Evolutionary conservation across 192 early-diverging fungal genomes (phyloP), one percentile per base, ranked within the genome.

Genomic region (Cladochytrium replicatum): DNA sequence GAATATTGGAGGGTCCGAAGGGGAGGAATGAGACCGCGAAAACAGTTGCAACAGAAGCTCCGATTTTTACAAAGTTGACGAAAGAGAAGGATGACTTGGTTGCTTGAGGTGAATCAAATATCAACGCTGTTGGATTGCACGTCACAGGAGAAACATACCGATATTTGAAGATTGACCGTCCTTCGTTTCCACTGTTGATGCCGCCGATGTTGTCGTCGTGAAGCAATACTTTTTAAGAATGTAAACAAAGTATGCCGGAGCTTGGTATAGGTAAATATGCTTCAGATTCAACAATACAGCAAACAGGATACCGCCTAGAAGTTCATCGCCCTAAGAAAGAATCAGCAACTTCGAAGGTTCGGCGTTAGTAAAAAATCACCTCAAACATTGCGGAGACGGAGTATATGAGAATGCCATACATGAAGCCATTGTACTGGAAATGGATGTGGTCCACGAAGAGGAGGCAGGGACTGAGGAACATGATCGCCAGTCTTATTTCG

Each of bases 381-480:
- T 84, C 72, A 43, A 76, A 69, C 4, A 85, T 77, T 44, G 85
- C 73, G 4, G 72, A 75, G 6, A 95, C 63, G 8, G 89, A 89
- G 24, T 82, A 71, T 22, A 95, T 55, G 41, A 91, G 68, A 24
- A 97, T 76, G 4, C 94, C 94, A 43, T 43, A 43, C 42, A 48
- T 45, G 53, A 88, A 77, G 8, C 88, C 94, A 62, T 98, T 98
- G 75, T 98, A 98, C 63, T 98, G 94, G 53, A 98, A 98, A 66
- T 98, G 94, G 45, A 91, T 84, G 63, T 91, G 83, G 67, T 98
- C 94, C 15, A 98, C 91, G 59, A 95, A 80, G 11, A 75, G 32
- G 15, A 77, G 27, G 15, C 74, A 64, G 3, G 74, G 74, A 41
- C 43, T 72, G 21, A 63, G 47, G 38, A 72, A 60, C 2, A 69